These are phyloP conservation scores for Suzukiozyma palmioleophila DNA, from an alignment of 1,139 yeast genomes.

Conservation along the genomic window DNA sequence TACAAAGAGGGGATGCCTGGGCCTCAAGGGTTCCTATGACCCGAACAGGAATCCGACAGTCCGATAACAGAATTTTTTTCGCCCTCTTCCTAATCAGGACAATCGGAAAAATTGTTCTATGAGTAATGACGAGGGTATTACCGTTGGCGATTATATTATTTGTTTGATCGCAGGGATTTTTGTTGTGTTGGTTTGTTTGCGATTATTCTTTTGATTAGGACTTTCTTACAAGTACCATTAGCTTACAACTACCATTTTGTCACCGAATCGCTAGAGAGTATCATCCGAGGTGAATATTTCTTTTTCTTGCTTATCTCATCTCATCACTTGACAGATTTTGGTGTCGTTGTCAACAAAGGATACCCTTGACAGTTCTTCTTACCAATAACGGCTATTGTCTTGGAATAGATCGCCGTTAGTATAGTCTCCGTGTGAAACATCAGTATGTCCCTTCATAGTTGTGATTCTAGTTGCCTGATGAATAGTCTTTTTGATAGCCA, in stretches of 20 bases:
- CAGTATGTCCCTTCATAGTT: constrained; percentile 2
- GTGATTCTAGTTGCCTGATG: constrained; percentile 3
- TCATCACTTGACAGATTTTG: too few relatives aligned
- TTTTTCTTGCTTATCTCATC: too few relatives aligned
- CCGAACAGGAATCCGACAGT: not conserved
- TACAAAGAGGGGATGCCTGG: too few relatives aligned
- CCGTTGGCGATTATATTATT: not conserved
- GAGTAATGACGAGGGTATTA: not conserved
- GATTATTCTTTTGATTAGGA: too few relatives aligned
- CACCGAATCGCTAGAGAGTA: too few relatives aligned
- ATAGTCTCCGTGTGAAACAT: not conserved
- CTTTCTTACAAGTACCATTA: too few relatives aligned
- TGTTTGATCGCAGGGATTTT: too few relatives aligned
- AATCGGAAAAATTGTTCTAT: not conserved
- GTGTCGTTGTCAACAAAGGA: too few relatives aligned
- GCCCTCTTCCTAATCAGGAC: not conserved
- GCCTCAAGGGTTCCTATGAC: not conserved
- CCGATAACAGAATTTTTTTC: not conserved
- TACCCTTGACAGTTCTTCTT: not conserved
- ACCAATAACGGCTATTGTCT: not conserved
- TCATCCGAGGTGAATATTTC: too few relatives aligned
- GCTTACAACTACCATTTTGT: too few relatives aligned
- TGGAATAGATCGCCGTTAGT: not conserved
- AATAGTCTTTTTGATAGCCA: constrained; percentile 1
- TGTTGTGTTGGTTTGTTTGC: too few relatives aligned